Conservation (phyloP, 306 rosid genomes). For the Neltuma alba region DNA sequence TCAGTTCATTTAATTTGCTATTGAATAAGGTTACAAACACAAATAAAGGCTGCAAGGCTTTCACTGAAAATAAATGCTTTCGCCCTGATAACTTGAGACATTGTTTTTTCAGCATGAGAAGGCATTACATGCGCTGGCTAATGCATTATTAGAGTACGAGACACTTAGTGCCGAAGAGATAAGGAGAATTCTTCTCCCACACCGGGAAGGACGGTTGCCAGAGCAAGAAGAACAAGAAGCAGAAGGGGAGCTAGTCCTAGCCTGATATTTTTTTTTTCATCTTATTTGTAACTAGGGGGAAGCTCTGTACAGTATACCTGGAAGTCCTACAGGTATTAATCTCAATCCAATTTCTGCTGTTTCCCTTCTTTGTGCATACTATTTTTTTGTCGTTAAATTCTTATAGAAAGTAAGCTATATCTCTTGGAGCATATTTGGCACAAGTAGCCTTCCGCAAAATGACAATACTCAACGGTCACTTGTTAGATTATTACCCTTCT, state of each 20-base stretch:
- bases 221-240: slow-evolving; percentile 78
- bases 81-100: slow-evolving; percentile 18
- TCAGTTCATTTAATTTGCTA: neutral
- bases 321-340: slow-evolving; percentile 49
- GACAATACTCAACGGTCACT: neutral
- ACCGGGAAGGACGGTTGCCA: slow-evolving; percentile 60
- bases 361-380: slow-evolving; percentile 34
- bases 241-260: slow-evolving; percentile 79
- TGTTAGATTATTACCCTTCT: slow-evolving; percentile 16
- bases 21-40: neutral
- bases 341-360: slow-evolving; percentile 31
- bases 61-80: too few relatives aligned
- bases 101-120: slow-evolving; percentile 79
- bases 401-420: slow-evolving; percentile 32
- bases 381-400: slow-evolving; percentile 40
- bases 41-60: neutral
- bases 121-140: slow-evolving; percentile 88
- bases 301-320: slow-evolving; percentile 71
- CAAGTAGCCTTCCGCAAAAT: slow-evolving; percentile 24
- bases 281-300: slow-evolving; percentile 44
- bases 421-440: slow-evolving; percentile 26
- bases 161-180: slow-evolving; percentile 89
- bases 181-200: slow-evolving; percentile 71
- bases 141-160: slow-evolving; percentile 83
- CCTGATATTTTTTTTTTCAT: slow-evolving; percentile 38